phyloP scores from a whole-genome alignment of 768 basidiomycete species.

The Pleurotus tuoliensis region DNA sequence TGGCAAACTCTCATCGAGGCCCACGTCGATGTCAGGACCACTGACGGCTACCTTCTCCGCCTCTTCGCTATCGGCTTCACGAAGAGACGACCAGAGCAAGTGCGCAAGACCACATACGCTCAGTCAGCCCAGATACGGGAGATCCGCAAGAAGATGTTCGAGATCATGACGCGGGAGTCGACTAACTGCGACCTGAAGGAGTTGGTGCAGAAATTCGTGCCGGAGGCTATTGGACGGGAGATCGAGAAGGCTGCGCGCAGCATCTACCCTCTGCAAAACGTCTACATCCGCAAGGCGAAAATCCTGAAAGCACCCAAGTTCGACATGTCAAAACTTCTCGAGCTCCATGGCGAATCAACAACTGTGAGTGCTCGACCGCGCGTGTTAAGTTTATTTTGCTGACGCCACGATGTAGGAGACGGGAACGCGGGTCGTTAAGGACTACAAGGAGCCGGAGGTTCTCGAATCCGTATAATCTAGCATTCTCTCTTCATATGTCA shows the following conservation, averaged over 20 bases:
- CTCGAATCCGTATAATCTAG: constrained; percentile 78
- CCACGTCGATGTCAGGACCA: constrained; percentile 97
- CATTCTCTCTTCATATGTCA: constrained; percentile 26
- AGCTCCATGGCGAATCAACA: constrained; percentile 93
- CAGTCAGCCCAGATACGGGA: constrained; percentile 93
- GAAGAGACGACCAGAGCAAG: constrained; percentile 93
- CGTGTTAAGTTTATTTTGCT: no score
- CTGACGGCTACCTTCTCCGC: constrained; percentile 98
- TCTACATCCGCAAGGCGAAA: constrained; percentile 98
- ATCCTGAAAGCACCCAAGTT: constrained; percentile 98
- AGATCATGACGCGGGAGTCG: constrained; percentile 96
- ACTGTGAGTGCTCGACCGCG: constrained; percentile 58
- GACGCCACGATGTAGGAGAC: constrained; percentile 61
- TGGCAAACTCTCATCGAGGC: constrained; percentile 99
- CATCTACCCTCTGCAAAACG: constrained; percentile 99
- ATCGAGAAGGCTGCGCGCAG: constrained; percentile 96
- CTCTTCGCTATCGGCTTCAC: constrained; percentile 99
- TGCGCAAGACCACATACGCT: constrained; percentile 98
- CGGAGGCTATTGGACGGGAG: constrained; percentile 98
- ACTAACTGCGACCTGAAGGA: constrained; percentile 96
- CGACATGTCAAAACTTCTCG: constrained; percentile 91
- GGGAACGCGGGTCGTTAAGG: constrained; percentile 89
- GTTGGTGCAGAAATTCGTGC: constrained; percentile 97
- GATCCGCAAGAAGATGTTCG: constrained; percentile 99
- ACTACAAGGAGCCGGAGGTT: constrained; percentile 97